These are phyloP conservation scores for Trichosanthes cucumerina DNA, from an alignment of 306 rosid genomes.

Conservation along the genomic window DNA sequence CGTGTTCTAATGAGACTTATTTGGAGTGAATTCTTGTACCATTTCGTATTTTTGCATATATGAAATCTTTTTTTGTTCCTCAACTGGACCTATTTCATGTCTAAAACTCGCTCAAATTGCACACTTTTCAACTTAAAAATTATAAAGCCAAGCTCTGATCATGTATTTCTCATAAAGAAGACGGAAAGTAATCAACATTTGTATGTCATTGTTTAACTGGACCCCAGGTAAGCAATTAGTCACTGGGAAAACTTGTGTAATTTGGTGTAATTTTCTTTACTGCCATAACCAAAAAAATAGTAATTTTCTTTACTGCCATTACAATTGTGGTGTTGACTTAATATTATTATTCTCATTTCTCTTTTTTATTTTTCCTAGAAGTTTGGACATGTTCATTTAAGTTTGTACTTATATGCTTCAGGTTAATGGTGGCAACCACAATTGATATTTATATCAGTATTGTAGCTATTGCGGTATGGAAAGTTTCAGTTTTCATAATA, in stretches of 20 bases:
- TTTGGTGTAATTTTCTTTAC: not conserved
- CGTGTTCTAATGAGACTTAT: too few species aligned
- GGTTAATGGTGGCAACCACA: slow-evolving; percentile 76
- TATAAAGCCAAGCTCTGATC: too few species aligned
- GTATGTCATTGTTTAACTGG: not conserved
- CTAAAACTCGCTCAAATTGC: too few species aligned
- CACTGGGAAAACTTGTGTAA: not conserved
- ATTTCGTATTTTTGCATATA: too few species aligned
- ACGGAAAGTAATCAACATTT: not conserved
- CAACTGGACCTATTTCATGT: too few species aligned
- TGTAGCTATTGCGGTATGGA: slow-evolving; percentile 43
- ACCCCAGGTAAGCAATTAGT: not conserved
- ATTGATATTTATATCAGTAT: slow-evolving; percentile 68
- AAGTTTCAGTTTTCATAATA: not conserved
- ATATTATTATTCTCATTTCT: not conserved
- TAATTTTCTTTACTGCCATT: too few species aligned
- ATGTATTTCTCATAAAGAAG: not conserved
- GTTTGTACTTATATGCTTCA: slow-evolving; percentile 24
- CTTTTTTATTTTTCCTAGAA: not conserved
- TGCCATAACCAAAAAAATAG: too few species aligned
- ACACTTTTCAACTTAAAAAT: too few species aligned
- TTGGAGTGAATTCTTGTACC: too few species aligned
- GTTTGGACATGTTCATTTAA: not conserved
- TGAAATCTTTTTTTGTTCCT: too few species aligned
- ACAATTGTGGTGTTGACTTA: not conserved